These are phyloP conservation scores for Mortierella sp. DNA, from an alignment of 371 early-diverging fungal genomes.

Conservation along the genomic window DNA sequence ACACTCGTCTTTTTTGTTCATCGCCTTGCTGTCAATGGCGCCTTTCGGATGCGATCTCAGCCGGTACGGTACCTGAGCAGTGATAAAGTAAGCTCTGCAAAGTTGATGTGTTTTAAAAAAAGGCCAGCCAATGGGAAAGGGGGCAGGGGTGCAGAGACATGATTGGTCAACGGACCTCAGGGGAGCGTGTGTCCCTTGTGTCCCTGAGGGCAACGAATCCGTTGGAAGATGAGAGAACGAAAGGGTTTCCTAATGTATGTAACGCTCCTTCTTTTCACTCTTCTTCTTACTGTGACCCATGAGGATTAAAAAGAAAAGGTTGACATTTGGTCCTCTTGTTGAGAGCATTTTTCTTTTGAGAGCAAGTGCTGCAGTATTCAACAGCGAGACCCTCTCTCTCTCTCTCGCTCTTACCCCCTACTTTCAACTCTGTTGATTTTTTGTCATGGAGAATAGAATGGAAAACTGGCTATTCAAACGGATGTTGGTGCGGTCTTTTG, in stretches of 20 bases:
- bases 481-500: no score
- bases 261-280: neutral
- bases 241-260: neutral
- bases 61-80: neutral
- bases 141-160: neutral
- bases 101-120: neutral
- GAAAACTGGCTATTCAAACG: no score
- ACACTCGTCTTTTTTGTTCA: neutral
- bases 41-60: neutral
- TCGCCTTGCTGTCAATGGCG: no score
- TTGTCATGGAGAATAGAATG: no score
- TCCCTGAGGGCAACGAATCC: neutral
- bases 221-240: no score
- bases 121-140: neutral
- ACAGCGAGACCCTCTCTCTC: no score
- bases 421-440: no score
- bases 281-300: neutral
- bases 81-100: neutral
- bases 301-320: neutral
- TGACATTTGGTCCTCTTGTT: neutral
- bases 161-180: slow-evolving; percentile 5
- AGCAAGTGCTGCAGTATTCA: neutral
- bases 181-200: slow-evolving; percentile 4
- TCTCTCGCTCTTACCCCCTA: no score
- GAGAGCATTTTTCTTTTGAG: neutral